Percentiles rank a stretch among this genome's conserved stretches.
These are phyloP conservation scores for Aspergillus clavatus DNA, from an alignment of 2,329 filamentous ascomycete species.

Conservation along the genomic window DNA sequence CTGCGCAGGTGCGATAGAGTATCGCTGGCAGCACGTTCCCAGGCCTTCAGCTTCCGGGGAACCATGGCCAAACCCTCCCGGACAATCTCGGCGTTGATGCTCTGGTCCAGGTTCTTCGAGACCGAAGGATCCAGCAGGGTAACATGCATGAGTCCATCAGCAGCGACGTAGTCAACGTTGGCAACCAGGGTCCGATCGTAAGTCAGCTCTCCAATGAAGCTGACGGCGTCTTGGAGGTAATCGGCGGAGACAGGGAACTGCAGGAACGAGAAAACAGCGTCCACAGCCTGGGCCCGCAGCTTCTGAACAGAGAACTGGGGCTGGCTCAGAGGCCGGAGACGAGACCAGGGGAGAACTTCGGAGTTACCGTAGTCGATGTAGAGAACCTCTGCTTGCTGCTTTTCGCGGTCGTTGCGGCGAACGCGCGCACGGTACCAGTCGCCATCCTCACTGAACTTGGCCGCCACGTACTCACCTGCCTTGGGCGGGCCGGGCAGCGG, in stretches of 20 bases:
- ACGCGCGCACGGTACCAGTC: constrained; percentile 94
- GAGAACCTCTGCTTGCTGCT: constrained; percentile 81
- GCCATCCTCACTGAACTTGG: constrained; percentile 81
- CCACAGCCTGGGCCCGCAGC: constrained; percentile 79
- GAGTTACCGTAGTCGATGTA: constrained; percentile 97
- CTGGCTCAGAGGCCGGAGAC: constrained; percentile 74
- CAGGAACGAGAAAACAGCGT: constrained; percentile 81
- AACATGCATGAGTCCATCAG: constrained; percentile 77
- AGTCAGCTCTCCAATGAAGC: constrained; percentile 69
- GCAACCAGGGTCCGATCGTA: constrained; percentile 76
- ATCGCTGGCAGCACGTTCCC: constrained; percentile 73
- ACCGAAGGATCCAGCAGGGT: constrained; percentile 77
- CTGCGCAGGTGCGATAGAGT: constrained; percentile 68
- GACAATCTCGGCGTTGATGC: constrained; percentile 84
- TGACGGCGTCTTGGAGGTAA: constrained; percentile 76
- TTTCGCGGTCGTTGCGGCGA: constrained; percentile 84
- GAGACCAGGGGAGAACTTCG: constrained; percentile 79
- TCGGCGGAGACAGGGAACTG: constrained; percentile 79
- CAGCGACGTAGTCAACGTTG: constrained; percentile 79
- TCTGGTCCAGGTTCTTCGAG: constrained; percentile 62
- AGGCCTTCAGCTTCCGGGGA: constrained; percentile 81
- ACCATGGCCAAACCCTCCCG: constrained; percentile 84
- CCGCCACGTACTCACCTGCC: constrained; percentile 84
- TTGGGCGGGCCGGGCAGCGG: constrained; percentile 73
- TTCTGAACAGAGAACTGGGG: constrained; percentile 74